Evolutionary conservation across 495 filamentous ascomycete species (phyloP).

Genomic region (Choiromyces venosus): DNA sequence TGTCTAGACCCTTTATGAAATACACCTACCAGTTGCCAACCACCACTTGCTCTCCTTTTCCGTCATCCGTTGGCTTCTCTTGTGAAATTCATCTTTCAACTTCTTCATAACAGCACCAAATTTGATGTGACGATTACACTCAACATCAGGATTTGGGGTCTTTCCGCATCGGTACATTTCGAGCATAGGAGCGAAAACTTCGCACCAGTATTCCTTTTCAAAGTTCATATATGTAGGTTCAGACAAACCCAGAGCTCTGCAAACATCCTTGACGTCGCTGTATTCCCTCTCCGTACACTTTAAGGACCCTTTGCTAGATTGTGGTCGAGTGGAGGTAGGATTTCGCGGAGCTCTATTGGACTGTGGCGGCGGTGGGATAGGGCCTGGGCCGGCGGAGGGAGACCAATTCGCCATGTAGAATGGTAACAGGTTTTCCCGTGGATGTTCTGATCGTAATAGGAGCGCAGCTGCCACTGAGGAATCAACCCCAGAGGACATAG

Average conservation of each 20-base stretch:
- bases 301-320: not conserved
- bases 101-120: conserved; percentile 34
- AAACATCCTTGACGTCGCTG: conserved; percentile 31
- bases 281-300: conserved; percentile 38
- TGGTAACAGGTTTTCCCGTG: conserved; percentile 36
- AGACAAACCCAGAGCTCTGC: conserved; percentile 24
- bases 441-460: conserved; percentile 29
- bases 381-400: conserved; percentile 27
- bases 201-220: conserved; percentile 41
- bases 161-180: conserved; percentile 26
- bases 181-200: conserved; percentile 41
- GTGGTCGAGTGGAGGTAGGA: not conserved
- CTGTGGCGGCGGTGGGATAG: conserved; percentile 14
- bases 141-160: conserved; percentile 40
- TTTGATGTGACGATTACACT: conserved; percentile 40
- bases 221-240: conserved; percentile 32
- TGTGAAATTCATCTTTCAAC: conserved; percentile 25
- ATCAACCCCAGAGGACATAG: conserved; percentile 41
- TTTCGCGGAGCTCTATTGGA: conserved; percentile 20
- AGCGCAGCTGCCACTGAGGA: conserved; percentile 38
- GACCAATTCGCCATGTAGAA: conserved; percentile 42
- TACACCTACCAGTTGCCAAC: conserved; percentile 36
- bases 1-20: not conserved
- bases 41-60: conserved; percentile 29
- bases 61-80: not conserved